Conservation (phyloP, 768 basidiomycete species). For the Tricholoma flavovirens region DNA sequence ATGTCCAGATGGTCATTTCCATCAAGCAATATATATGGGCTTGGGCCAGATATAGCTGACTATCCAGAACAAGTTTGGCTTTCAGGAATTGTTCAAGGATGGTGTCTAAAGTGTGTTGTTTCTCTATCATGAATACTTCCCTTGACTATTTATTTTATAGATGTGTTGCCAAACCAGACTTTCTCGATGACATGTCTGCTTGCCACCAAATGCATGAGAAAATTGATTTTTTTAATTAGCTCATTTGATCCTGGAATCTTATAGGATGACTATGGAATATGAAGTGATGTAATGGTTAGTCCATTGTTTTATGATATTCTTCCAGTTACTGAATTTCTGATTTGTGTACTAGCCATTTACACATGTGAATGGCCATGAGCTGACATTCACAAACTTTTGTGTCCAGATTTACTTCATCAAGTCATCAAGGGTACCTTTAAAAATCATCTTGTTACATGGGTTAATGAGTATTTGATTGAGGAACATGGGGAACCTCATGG, state of each 20-base stretch:
- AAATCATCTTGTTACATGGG: too few relatives aligned
- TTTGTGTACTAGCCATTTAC: background rate
- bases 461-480: too few relatives aligned
- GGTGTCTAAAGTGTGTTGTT: slow-evolving; percentile 20
- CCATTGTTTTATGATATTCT: background rate
- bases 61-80: slow-evolving; percentile 23
- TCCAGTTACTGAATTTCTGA: background rate
- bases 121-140: background rate
- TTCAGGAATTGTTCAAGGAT: slow-evolving; percentile 19
- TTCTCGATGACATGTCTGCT: background rate
- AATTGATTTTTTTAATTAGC: background rate
- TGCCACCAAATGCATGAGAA: background rate
- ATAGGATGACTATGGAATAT: background rate
- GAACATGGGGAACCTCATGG: background rate
- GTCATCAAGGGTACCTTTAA: too few relatives aligned
- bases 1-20: slow-evolving; percentile 23
- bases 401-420: background rate
- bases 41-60: slow-evolving; percentile 26
- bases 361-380: background rate
- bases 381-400: background rate
- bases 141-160: background rate
- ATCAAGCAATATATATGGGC: background rate
- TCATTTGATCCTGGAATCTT: too few relatives aligned
- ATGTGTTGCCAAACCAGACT: background rate
- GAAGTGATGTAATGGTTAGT: background rate